phyloP scores from a whole-genome alignment of 192 early-diverging fungal species.

The Linnemannia elongata region DNA sequence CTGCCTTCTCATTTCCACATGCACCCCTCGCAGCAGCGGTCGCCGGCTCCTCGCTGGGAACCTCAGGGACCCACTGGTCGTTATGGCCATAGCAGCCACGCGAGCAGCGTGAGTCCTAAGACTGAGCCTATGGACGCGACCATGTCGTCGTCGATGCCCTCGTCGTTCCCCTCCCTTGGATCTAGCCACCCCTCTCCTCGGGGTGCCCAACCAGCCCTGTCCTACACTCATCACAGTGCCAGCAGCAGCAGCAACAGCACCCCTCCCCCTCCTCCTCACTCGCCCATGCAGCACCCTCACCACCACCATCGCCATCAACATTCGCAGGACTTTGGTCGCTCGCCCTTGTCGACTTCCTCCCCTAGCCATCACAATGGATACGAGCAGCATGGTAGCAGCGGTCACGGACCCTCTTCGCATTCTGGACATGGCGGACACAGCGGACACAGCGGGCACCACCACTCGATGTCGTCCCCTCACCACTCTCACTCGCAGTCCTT shows the following conservation, averaged over 20 bases:
- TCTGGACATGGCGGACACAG: background rate
- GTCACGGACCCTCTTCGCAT: constrained; percentile 13
- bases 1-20: constrained; percentile 51
- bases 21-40: constrained; percentile 16
- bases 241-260: constrained; percentile 21
- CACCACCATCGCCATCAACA: constrained; percentile 44
- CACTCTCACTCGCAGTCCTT: constrained; percentile 47
- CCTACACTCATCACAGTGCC: constrained; percentile 24
- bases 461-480: constrained; percentile 18
- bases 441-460: constrained; percentile 20
- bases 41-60: constrained; percentile 36
- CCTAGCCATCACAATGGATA: constrained; percentile 21
- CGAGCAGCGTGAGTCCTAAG: constrained; percentile 44
- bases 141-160: constrained; percentile 49
- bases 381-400: background rate
- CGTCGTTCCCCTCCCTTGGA: constrained; percentile 27
- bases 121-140: constrained; percentile 44
- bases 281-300: constrained; percentile 5
- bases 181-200: constrained; percentile 24
- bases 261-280: constrained; percentile 26
- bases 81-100: background rate
- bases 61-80: constrained; percentile 24
- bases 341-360: constrained; percentile 37
- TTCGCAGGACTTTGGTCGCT: constrained; percentile 46
- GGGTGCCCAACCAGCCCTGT: constrained; percentile 8